Percentiles rank a stretch among this genome's conserved stretches.
phyloP scores from a whole-genome alignment of 495 filamentous ascomycete genomes.

The Penicillium riverlandense region DNA sequence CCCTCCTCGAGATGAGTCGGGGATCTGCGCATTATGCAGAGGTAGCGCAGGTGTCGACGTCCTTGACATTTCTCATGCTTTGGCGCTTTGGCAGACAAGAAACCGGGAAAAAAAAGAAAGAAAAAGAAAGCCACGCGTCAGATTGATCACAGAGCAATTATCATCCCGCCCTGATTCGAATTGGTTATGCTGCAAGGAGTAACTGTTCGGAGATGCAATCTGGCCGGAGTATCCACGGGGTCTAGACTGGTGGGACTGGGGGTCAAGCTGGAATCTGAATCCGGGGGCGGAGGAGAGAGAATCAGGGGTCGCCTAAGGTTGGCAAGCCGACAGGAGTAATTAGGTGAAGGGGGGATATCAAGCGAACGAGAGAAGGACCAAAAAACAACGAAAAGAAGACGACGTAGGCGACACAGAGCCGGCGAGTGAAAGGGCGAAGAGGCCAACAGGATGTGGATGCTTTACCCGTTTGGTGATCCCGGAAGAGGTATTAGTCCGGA shows the following conservation, averaged over 20 bases:
- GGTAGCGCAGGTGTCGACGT: constrained; percentile 50
- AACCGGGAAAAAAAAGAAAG: constrained; percentile 5
- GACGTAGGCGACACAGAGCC: not conserved
- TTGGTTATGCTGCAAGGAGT: constrained; percentile 7
- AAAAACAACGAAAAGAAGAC: not conserved
- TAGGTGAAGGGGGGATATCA: not conserved
- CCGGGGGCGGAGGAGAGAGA: not conserved
- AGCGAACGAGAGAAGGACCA: no score
- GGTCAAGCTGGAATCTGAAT: not conserved
- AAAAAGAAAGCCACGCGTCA: constrained; percentile 6
- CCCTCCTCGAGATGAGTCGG: constrained; percentile 26
- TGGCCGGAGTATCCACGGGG: constrained; percentile 22
- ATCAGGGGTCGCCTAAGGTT: not conserved
- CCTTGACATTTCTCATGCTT: constrained; percentile 56
- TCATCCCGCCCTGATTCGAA: constrained; percentile 25
- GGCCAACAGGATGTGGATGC: constrained; percentile 25
- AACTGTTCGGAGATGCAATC: constrained; percentile 25
- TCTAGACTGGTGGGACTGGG: constrained; percentile 9
- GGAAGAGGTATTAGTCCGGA: constrained; percentile 14
- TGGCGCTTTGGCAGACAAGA: constrained; percentile 18
- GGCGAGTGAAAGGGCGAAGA: not conserved
- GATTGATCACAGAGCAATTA: constrained; percentile 14
- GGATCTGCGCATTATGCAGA: constrained; percentile 43
- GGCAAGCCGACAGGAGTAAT: not conserved
- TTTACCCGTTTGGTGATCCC: constrained; percentile 21